Evolutionary conservation across 1,139 yeast species (phyloP).

Genomic region (Eremothecium cymbalariae): DNA sequence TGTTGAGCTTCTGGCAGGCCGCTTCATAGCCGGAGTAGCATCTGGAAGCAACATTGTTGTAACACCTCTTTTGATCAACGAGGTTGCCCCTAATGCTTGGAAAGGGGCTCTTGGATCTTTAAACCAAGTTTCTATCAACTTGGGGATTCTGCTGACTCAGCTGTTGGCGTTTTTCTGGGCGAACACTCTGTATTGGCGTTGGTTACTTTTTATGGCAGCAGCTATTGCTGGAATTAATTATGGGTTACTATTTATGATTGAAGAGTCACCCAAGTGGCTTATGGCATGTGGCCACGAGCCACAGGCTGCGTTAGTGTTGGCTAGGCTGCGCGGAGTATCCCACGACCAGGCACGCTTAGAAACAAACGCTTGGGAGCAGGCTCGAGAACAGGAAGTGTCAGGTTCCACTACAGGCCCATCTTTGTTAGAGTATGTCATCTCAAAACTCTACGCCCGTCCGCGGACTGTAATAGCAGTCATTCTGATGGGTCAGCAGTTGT

Average conservation of each 20-base stretch:
- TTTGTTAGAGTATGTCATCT: slow-evolving; percentile 40
- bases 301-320: slow-evolving; percentile 34
- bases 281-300: slow-evolving; percentile 32
- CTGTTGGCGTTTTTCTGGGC: slow-evolving; percentile 62
- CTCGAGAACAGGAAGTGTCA: neutral
- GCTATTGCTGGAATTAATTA: slow-evolving; percentile 46
- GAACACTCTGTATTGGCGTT: slow-evolving; percentile 62
- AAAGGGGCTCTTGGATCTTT: slow-evolving; percentile 79
- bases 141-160: slow-evolving; percentile 79
- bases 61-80: slow-evolving; percentile 73
- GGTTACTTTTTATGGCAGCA: slow-evolving; percentile 52
- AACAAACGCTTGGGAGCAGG: slow-evolving; percentile 28
- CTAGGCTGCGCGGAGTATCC: slow-evolving; percentile 30
- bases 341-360: slow-evolving; percentile 28
- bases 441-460: slow-evolving; percentile 48
- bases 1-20: slow-evolving; percentile 47
- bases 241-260: slow-evolving; percentile 40
- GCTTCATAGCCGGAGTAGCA: slow-evolving; percentile 72
- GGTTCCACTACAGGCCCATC: slow-evolving; percentile 9
- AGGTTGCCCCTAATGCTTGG: slow-evolving; percentile 58
- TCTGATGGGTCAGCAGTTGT: slow-evolving; percentile 81
- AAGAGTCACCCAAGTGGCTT: slow-evolving; percentile 85
- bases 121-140: slow-evolving; percentile 77
- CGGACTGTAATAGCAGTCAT: slow-evolving; percentile 62
- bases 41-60: slow-evolving; percentile 85